Base-by-base conservation (phyloP, 352 stramenopile genomes). In the Phytopythium boreale region DNA sequence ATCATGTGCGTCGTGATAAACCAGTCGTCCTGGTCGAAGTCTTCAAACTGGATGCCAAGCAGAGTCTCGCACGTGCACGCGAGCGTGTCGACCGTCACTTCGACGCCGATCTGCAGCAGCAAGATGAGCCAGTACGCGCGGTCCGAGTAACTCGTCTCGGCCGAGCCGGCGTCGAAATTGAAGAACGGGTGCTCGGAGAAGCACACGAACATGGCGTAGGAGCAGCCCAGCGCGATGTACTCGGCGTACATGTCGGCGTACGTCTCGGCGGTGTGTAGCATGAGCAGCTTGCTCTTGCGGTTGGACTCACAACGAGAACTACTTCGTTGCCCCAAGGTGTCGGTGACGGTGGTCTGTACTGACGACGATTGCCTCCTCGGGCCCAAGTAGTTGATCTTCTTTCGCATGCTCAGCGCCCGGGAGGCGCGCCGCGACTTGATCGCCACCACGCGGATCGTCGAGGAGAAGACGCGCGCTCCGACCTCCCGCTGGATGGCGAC, bases 211-310 rank as follows among this genome's bases (percentile, higher is more conserved):
- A 82, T 74, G 22, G 66, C 64, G 61, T 68, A 72, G 2, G 68
- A 76, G 60, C 71, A 82, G n/a, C 70, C 63, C 37, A 82, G 69
- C 12, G 71, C 68, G 19, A 82, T 26, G 52, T 79, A 82, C 51
- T 82, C 74, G 24, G 68, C 68, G 58, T 74, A 77, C 71, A 79
- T 82, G 61, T 77, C 74, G 46, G 66, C 67, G 22, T 61, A 71
- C 19, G 71, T 57, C 43, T 80, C 74, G 2, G 56, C 61, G 2
- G 55, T 52, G 44, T 78, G 68, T 19, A 70, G 63, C 8, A 57
- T 46, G 3, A 64, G 64, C 29, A 67, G 15, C 37, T 76, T 76
- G 0, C 36, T 41, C 36, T 60, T 36, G 59, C 63, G 73, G 44
- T 72, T 56, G 34, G 70, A 37, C 49, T 70, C 68, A n/a, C n/a